Conservation (phyloP, 169 alveolate species). For the Plasmodium malariae region DNA sequence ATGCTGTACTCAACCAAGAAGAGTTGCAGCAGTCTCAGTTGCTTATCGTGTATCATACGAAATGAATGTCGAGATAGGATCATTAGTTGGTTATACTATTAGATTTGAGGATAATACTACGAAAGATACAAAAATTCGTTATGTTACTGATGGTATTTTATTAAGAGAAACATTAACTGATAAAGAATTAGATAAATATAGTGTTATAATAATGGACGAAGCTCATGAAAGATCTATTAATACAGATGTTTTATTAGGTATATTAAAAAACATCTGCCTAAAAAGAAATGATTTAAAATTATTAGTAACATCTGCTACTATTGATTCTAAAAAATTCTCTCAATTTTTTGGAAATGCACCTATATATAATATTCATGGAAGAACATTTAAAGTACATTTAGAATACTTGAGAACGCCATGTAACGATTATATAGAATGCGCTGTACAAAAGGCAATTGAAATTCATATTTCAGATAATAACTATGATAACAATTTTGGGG, state of each 20-base stretch:
- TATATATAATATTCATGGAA: constrained; percentile 98
- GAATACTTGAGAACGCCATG: constrained; percentile 94
- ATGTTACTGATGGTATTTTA: constrained; percentile 99
- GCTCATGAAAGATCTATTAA: constrained; percentile 99
- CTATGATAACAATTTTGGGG: constrained; percentile 88
- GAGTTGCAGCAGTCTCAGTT: constrained; percentile 99
- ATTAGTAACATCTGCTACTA: constrained; percentile 99
- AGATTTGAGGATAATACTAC: constrained; percentile 99
- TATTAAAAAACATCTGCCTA: constrained; percentile 95
- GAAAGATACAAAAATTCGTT: constrained; percentile 95
- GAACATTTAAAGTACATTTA: constrained; percentile 98
- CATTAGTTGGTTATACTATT: constrained; percentile 98
- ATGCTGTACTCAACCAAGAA: constrained; percentile 99
- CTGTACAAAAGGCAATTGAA: constrained; percentile 97
- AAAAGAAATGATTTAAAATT: constrained; percentile 97
- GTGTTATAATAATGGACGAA: constrained; percentile 99
- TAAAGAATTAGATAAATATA: constrained; percentile 97
- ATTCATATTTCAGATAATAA: constrained; percentile 93
- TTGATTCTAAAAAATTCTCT: constrained; percentile 98
- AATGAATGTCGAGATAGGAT: constrained; percentile 96
- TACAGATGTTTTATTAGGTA: constrained; percentile 99
- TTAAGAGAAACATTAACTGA: constrained; percentile 98
- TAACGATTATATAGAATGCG: constrained; percentile 99
- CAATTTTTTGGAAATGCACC: constrained; percentile 99
- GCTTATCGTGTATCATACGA: constrained; percentile 99